Percentiles rank a stretch among this genome's conserved stretches.
These are phyloP conservation scores for Musa beccarii DNA, from an alignment of 176 grass and related monocot species.

Conservation along the genomic window DNA sequence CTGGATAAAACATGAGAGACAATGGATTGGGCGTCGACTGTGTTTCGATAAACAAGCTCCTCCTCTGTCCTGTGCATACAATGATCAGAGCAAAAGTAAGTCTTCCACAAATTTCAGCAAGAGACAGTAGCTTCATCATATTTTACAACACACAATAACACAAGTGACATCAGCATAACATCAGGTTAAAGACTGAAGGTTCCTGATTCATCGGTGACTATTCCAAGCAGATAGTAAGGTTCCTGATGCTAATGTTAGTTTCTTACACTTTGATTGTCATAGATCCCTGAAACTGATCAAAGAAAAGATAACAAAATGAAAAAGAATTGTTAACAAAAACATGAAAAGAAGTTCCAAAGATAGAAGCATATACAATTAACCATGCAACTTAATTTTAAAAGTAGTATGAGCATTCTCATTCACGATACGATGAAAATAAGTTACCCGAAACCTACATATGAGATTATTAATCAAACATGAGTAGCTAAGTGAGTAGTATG, in stretches of 20 bases:
- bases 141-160: neutral
- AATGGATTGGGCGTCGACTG: slow-evolving; percentile 75
- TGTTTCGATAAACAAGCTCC: slow-evolving; percentile 95
- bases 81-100: neutral
- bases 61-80: slow-evolving; percentile 60
- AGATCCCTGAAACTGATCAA: too few relatives aligned
- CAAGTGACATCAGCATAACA: neutral
- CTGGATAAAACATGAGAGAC: slow-evolving; percentile 94
- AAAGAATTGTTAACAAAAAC: too few relatives aligned
- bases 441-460: too few relatives aligned
- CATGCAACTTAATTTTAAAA: too few relatives aligned
- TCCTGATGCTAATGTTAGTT: neutral
- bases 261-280: too few relatives aligned
- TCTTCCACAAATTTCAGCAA: neutral
- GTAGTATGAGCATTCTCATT: too few relatives aligned
- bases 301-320: too few relatives aligned
- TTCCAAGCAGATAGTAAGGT: neutral
- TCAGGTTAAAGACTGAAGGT: neutral
- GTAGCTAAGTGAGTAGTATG: too few relatives aligned
- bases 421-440: too few relatives aligned
- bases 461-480: too few relatives aligned
- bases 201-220: neutral
- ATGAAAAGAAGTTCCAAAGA: too few relatives aligned
- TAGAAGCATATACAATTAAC: too few relatives aligned
- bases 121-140: neutral